These are phyloP conservation scores for Nitzschia sp. DNA, from an alignment of 108 stramenopile genomes.

Conservation along the genomic window DNA sequence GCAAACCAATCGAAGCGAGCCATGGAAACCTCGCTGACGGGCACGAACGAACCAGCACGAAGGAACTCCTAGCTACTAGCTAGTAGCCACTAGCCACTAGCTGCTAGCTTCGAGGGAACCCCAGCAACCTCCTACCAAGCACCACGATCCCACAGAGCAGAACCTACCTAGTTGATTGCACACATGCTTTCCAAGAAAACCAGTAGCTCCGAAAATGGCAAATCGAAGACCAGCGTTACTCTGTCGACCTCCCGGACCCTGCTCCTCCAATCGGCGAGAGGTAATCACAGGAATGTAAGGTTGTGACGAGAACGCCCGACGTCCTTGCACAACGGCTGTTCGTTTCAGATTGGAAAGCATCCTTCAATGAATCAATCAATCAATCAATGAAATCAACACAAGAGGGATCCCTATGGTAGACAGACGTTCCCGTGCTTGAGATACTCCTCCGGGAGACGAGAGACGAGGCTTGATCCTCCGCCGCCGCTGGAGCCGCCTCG, in stretches of 20 bases:
- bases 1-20: not conserved
- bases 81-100: no score
- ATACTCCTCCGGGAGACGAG: no score
- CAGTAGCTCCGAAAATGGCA: slow-evolving; percentile 90
- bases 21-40: not conserved
- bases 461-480: no score
- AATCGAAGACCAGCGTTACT: slow-evolving; percentile 78
- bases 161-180: slow-evolving; percentile 70
- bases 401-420: no score
- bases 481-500: no score
- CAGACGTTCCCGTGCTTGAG: no score
- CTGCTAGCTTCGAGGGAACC: not conserved
- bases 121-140: no score
- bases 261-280: slow-evolving; percentile 61
- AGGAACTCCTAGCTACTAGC: slow-evolving; percentile 2
- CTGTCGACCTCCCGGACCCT: slow-evolving; percentile 67
- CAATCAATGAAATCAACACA: no score
- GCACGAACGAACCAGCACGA: not conserved
- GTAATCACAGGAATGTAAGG: slow-evolving; percentile 40
- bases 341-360: slow-evolving; percentile 27
- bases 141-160: no score
- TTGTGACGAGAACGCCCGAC: slow-evolving; percentile 22
- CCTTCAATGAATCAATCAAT: no score
- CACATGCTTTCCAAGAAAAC: slow-evolving; percentile 92
- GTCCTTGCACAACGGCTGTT: slow-evolving; percentile 8